Evolutionary conservation across 495 filamentous ascomycete species (phyloP), one percentile per base, ranked within the genome.

Genomic region (Niebla homalea): DNA sequence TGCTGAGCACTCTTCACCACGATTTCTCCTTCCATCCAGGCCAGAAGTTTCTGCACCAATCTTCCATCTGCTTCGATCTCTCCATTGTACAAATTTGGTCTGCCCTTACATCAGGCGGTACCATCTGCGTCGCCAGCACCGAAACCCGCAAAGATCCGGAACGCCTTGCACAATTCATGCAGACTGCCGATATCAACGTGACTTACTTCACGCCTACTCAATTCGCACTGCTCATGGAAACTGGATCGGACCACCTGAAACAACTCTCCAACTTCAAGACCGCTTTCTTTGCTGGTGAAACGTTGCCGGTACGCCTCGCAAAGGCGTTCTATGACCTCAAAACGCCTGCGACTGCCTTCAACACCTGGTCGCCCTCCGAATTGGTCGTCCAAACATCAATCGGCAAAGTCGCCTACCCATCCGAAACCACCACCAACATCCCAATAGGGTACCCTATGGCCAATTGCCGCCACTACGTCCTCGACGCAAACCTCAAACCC

Each of bases 401-500:
- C 40, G 40, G 49, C 36, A 49, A 57, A 26, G 36, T 54, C 16
- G 25, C 23, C 5, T 49, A 45, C n/a, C 50, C 46, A 16, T 16
- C n/a, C 5, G 23, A 19, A 15, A 36, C 29, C 18, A 38, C 25
- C 18, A 42, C 19, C 37, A 51, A 41, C 8, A 62, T 63, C 47
- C 55, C 64, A 0, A 50, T 57, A 16, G 70, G 69, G 0, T 55
- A 54, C 6, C 16, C 59, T 1, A 45, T 71, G 14, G 65, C 69
- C 0, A 74, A 74, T 51, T 67, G 66, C 39, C 44, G 57, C 3
- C 46, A 62, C 7, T 72, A 70, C 54, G 62, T 79, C 35, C 43
- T 79, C 1, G 74, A 76, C 38, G 51, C 66, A 15, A 20, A 59
- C 5, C 20, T 67, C 5, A 56, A 66, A 0, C 66, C 69, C 2